Conservation (phyloP, 2,329 filamentous ascomycete species). For the Alternaria sp. region DNA sequence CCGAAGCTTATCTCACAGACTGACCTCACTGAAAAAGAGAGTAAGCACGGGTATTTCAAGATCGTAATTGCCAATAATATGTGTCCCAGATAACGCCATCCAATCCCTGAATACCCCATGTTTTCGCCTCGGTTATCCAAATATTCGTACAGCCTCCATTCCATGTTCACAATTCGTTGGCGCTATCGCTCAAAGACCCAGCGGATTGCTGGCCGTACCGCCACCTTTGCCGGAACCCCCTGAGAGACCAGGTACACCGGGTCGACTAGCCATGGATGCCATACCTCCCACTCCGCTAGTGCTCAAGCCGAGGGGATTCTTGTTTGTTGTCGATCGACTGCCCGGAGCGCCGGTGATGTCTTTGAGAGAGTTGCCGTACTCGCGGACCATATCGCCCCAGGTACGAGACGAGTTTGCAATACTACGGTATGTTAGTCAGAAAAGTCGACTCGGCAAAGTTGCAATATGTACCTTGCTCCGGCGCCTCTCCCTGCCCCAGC, state of each 20-base stretch:
- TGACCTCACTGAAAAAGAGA: not conserved
- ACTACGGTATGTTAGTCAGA: constrained; percentile 30
- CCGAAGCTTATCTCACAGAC: not conserved
- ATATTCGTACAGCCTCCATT: not conserved
- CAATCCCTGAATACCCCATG: not conserved
- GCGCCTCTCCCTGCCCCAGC: constrained; percentile 41
- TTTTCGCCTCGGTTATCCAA: not conserved
- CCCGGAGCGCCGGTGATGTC: constrained; percentile 57
- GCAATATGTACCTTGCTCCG: constrained; percentile 18
- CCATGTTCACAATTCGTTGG: not conserved
- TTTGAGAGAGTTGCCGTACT: constrained; percentile 61
- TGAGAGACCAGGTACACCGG: constrained; percentile 19
- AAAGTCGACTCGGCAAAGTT: no score
- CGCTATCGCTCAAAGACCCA: constrained; percentile 47
- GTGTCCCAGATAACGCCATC: not conserved
- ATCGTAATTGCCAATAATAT: not conserved
- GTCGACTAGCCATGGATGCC: constrained; percentile 35
- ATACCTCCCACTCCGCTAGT: constrained; percentile 43
- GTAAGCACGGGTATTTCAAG: not conserved
- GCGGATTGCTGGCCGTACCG: constrained; percentile 53
- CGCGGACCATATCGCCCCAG: constrained; percentile 60
- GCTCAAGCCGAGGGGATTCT: constrained; percentile 57
- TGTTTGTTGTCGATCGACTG: constrained; percentile 54
- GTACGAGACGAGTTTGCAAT: constrained; percentile 56
- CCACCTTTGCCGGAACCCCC: constrained; percentile 36